Conservation (phyloP, 768 basidiomycete species). For the Cyathus striatus region DNA sequence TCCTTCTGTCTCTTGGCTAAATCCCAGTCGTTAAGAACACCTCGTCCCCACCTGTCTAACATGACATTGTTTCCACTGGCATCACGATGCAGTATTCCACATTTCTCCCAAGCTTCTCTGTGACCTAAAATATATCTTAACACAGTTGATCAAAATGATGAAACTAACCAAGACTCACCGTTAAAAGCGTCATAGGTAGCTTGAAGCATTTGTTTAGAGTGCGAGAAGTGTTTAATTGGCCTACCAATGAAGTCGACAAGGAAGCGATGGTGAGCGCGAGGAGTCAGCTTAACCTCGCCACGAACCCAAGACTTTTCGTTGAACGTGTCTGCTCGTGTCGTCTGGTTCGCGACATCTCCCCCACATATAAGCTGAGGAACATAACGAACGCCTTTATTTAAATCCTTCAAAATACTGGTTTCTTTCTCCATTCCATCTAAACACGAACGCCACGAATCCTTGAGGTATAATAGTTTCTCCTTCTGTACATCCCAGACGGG, state of each 20-base stretch:
- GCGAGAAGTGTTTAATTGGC: slow-evolving; percentile 6
- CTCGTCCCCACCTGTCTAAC: slow-evolving; percentile 6
- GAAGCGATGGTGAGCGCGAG: slow-evolving; percentile 15
- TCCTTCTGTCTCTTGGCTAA: slow-evolving; percentile 4
- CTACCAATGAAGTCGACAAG: slow-evolving; percentile 11
- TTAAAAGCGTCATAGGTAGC: slow-evolving; percentile 15
- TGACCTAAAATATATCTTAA: slow-evolving; percentile 11
- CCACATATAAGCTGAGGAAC: slow-evolving; percentile 21
- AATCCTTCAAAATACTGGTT: slow-evolving; percentile 9
- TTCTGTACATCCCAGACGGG: slow-evolving; percentile 8
- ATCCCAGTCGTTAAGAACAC: slow-evolving; percentile 21
- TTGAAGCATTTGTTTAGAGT: slow-evolving; percentile 12
- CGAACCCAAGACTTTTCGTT: slow-evolving; percentile 7
- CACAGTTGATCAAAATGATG: not conserved
- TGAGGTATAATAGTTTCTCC: slow-evolving; percentile 18
- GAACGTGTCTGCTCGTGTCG: slow-evolving; percentile 9
- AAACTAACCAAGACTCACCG: slow-evolving; percentile 10
- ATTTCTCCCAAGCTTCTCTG: slow-evolving; percentile 8
- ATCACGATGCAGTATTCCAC: slow-evolving; percentile 18
- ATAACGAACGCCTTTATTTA: slow-evolving; percentile 14
- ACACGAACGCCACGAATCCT: slow-evolving; percentile 22
- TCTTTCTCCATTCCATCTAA: slow-evolving; percentile 11
- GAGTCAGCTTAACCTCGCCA: slow-evolving; percentile 4
- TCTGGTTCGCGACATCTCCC: slow-evolving; percentile 14
- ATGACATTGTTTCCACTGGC: slow-evolving; percentile 21